Evolutionary conservation across 2,329 filamentous ascomycete genomes (phyloP).

Genomic region (Alternaria arbusti): DNA sequence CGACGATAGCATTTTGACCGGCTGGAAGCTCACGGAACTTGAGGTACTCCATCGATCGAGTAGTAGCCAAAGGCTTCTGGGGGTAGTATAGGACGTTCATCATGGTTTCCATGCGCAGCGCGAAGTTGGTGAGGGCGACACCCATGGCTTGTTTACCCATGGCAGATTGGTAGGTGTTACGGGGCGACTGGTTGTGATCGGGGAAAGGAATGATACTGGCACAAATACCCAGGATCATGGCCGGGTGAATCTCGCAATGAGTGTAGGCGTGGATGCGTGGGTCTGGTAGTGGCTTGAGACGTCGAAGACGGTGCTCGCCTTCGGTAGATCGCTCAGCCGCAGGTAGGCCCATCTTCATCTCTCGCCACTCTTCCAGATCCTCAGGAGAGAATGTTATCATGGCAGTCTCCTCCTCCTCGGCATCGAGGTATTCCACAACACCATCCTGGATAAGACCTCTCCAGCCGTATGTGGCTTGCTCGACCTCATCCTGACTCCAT

Average conservation of each 20-base stretch:
- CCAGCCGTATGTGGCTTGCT: conserved; percentile 78
- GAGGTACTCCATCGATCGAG: conserved; percentile 96
- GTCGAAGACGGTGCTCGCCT: conserved; percentile 77
- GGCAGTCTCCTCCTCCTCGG: conserved; percentile 96
- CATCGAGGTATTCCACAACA: conserved; percentile 94
- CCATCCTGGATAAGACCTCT: conserved; percentile 81
- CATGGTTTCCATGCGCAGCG: conserved; percentile 98
- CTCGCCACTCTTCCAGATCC: conserved; percentile 72
- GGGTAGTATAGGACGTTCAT: conserved; percentile 99
- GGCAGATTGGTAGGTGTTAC: conserved; percentile 98
- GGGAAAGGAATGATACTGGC: conserved; percentile 99
- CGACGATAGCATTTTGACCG: conserved; percentile 97
- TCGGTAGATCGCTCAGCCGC: conserved; percentile 56
- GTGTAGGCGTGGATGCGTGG: conserved; percentile 91
- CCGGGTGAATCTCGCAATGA: conserved; percentile 98
- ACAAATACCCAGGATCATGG: conserved; percentile 98
- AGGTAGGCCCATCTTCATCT: conserved; percentile 53
- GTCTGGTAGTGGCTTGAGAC: conserved; percentile 87
- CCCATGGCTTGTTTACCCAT: conserved; percentile 99
- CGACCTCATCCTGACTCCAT: conserved; percentile 66
- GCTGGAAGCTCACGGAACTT: conserved; percentile 97
- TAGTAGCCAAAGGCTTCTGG: conserved; percentile 95
- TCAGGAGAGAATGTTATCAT: conserved; percentile 99
- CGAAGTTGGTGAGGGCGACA: conserved; percentile 96
- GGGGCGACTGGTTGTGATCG: conserved; percentile 97